Evolutionary conservation across 2,329 filamentous ascomycete species (phyloP), one percentile per base, ranked within the genome.

Genomic region (Gaeumannomyces sp.): DNA sequence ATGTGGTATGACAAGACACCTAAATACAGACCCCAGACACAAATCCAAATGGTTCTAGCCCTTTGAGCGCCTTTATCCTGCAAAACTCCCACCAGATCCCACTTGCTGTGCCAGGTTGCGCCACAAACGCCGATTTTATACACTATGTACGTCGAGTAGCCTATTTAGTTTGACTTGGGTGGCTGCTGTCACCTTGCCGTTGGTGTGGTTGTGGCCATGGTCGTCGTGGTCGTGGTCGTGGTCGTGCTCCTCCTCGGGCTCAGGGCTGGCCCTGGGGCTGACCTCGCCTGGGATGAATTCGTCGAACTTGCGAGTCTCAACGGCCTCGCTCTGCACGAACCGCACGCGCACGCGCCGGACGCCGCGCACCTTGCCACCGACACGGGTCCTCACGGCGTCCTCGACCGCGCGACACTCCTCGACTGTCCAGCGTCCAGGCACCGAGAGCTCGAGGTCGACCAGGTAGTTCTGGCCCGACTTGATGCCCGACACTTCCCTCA

Each of bases 391-490:
- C 50, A 98, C 83, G 3, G 82, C 79, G 50, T 89, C 85, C 76
- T 99, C 95, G 19, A 96, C 81, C 22, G 83, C 78, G 53, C 86
- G 82, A 10, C 89, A 85, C 64, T 90, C 85, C 64, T 88, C 85
- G 7, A 99, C 80, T 0, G 90, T 90, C 90, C 91, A 96, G 45
- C 80, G 79, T 28, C 83, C 84, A 0, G 94, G 92, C 22, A 96
- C 91, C 2, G 86, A 90, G 67, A 98, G 78, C 75, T 97, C 93
- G 10, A 99, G 76, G 71, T 98, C 95, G 70, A 98, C 88, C 35
- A 98, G 82, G 74, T 96, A 97, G 78, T 97, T 99, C 76, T 97
- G 95, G 35, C 95, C 95, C 4, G 92, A 95, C 78, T 99, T 99
- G 77, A 97, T 85, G 64, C 95, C 95, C 69, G 92, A 90, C 3